phyloP scores from a whole-genome alignment of 2,329 filamentous ascomycete species.

The Microcyclospora pomicola region DNA sequence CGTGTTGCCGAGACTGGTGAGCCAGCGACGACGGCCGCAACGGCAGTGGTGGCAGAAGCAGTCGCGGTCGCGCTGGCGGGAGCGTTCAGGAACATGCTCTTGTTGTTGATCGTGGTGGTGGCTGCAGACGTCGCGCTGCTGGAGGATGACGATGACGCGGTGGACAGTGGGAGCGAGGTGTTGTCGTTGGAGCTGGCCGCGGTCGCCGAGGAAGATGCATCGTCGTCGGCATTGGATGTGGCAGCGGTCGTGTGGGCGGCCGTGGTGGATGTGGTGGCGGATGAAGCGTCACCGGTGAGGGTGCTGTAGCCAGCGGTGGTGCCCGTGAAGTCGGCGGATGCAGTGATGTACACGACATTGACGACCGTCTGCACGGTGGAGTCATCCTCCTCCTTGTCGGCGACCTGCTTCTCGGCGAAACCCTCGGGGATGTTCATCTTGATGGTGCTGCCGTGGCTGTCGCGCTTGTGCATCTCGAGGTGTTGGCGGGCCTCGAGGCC shows the following conservation, averaged over 20 bases:
- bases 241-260: conserved; percentile 3
- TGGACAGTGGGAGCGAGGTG: conserved; percentile 1
- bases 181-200: conserved; percentile 1
- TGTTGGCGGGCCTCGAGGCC: conserved; percentile 14
- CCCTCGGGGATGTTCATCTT: conserved; percentile 16
- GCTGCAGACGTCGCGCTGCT: neutral
- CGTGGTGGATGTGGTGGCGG: conserved; percentile 6
- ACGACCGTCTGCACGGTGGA: conserved; percentile 21
- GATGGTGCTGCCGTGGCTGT: conserved; percentile 13
- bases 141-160: neutral
- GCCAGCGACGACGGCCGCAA: conserved; percentile 5
- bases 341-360: conserved; percentile 40
- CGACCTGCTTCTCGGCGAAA: neutral
- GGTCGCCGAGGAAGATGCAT: conserved; percentile 2
- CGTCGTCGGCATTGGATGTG: conserved; percentile 6
- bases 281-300: conserved; percentile 6
- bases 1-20: conserved; percentile 13
- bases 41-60: conserved; percentile 2
- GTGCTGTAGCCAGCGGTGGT: conserved; percentile 22
- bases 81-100: conserved; percentile 5
- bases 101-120: conserved; percentile 5
- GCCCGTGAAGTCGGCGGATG: conserved; percentile 38
- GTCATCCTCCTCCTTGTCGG: conserved; percentile 3
- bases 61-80: conserved; percentile 9
- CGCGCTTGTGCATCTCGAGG: conserved; percentile 14